A percentile compares a stretch with the other conserved stretches of the same genome.
These are phyloP conservation scores for Pestalotiopsis sp. DNA, from an alignment of 2,329 filamentous ascomycete species.

Conservation along the genomic window DNA sequence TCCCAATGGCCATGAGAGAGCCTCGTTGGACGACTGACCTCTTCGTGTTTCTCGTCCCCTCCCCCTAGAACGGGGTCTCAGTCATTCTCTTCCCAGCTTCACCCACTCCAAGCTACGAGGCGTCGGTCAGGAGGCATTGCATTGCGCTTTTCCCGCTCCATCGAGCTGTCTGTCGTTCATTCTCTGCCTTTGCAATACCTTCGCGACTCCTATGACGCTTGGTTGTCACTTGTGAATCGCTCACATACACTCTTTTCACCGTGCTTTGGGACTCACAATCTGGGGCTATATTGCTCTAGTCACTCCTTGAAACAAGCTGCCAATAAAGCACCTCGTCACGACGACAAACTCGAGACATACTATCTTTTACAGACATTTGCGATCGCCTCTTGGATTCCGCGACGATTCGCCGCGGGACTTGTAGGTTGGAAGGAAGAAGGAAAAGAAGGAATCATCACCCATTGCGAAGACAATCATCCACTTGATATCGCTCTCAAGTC, in stretches of 20 bases:
- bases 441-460: background rate
- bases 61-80: background rate
- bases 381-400: background rate
- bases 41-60: background rate
- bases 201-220: background rate
- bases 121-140: background rate
- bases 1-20: background rate
- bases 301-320: background rate
- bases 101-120: background rate
- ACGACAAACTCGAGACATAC: background rate
- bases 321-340: background rate
- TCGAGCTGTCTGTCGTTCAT: background rate
- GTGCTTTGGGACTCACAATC: background rate
- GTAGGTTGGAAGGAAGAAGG: background rate
- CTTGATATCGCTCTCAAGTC: constrained; percentile 19
- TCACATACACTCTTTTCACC: background rate
- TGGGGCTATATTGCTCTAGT: background rate
- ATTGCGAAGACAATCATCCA: constrained; percentile 15
- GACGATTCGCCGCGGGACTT: background rate
- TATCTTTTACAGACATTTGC: background rate
- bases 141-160: background rate
- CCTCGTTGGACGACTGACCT: background rate
- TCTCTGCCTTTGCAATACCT: background rate
- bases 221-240: background rate
- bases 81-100: background rate